phyloP scores from a whole-genome alignment of 208 protist species.

The Porcisia hertigi region DNA sequence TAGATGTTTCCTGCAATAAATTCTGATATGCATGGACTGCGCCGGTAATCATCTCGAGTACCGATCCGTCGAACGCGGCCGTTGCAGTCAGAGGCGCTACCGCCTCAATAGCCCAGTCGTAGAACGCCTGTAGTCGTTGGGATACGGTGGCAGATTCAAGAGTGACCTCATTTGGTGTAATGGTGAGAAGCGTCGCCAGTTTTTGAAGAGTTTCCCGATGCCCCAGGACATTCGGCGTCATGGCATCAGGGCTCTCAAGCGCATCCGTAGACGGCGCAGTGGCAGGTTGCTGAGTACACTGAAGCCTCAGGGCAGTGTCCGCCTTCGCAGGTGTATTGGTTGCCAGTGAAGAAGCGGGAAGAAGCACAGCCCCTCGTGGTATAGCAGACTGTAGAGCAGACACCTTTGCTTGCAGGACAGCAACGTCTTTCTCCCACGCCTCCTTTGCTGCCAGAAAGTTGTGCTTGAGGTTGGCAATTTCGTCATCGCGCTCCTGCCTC shows the following conservation, averaged over 20 bases:
- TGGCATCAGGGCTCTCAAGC: not conserved
- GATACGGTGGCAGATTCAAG: not conserved
- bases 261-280: not conserved
- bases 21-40: conserved; percentile 15
- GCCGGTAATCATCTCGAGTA: conserved; percentile 15
- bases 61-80: not conserved
- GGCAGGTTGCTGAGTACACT: not conserved
- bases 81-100: conserved; percentile 15
- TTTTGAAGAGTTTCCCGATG: not conserved
- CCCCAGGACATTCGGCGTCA: not conserved
- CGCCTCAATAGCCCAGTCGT: conserved; percentile 11
- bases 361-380: conserved; percentile 22
- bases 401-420: conserved; percentile 61
- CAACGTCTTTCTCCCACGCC: conserved; percentile 55
- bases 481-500: conserved; percentile 48
- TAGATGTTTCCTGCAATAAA: not conserved
- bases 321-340: not conserved
- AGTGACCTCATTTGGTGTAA: not conserved
- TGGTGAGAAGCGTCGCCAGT: conserved; percentile 1
- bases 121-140: conserved; percentile 23
- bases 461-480: conserved; percentile 47
- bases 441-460: conserved; percentile 59
- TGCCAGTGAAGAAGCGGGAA: conserved; percentile 3
- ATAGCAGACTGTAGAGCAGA: conserved; percentile 40
- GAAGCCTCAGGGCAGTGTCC: not conserved